These are phyloP conservation scores for Zygosaccharomyces pseudorouxii DNA, from an alignment of 805 yeast genomes.

Conservation along the genomic window DNA sequence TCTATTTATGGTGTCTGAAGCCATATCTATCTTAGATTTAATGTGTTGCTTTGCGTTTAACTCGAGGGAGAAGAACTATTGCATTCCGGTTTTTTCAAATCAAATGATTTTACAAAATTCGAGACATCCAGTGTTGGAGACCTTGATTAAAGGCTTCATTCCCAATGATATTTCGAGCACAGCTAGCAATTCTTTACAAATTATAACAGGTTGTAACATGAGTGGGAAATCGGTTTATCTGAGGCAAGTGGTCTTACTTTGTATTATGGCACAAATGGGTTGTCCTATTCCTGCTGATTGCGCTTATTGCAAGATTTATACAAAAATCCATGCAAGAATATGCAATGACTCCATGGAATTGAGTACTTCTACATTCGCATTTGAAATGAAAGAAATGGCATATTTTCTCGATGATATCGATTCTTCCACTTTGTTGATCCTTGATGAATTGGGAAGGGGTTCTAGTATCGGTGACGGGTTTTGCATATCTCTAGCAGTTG, in stretches of 20 bases:
- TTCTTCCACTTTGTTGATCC: conserved; percentile 37
- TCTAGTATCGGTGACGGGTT: conserved; percentile 49
- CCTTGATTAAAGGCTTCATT: conserved; percentile 27
- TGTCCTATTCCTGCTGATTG: conserved; percentile 45
- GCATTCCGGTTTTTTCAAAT: conserved; percentile 38
- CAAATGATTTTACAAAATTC: conserved; percentile 32
- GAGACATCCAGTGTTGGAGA: conserved; percentile 44
- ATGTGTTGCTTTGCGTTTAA: conserved; percentile 35
- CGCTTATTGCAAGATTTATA: conserved; percentile 41
- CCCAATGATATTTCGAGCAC: conserved; percentile 40
- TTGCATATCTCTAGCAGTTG: conserved; percentile 44
- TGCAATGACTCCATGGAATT: conserved; percentile 36
- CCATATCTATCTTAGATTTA: conserved; percentile 41
- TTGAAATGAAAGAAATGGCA: conserved; percentile 47
- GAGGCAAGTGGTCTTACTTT: conserved; percentile 45
- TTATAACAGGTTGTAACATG: conserved; percentile 58
- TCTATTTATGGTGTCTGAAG: conserved; percentile 42
- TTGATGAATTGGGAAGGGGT: conserved; percentile 57
- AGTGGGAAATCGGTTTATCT: conserved; percentile 59
- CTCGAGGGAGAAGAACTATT: conserved; percentile 25
- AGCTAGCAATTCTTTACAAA: conserved; percentile 39
- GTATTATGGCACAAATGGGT: conserved; percentile 56
- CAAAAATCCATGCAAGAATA: conserved; percentile 38
- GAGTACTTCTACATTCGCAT: conserved; percentile 41
- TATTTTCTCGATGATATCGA: conserved; percentile 39